phyloP scores from a whole-genome alignment of 176 grass and related monocot genomes.

The Panicum miliaceum region DNA sequence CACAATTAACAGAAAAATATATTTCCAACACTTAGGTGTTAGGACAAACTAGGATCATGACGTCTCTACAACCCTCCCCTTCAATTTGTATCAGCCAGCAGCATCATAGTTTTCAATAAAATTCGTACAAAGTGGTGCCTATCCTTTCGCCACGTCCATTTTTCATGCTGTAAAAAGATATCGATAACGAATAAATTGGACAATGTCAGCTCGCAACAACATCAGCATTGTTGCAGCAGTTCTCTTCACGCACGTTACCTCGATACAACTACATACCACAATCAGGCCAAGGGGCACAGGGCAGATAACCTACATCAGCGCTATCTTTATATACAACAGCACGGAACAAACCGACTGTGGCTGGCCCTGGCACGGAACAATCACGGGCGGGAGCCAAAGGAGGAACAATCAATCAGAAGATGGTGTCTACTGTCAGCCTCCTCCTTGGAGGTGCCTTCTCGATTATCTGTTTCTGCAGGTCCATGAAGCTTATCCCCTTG shows the following conservation, averaged over 20 bases:
- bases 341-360: background rate
- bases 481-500: conserved; percentile 85
- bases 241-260: conserved; percentile 12
- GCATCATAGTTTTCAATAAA: too few species aligned
- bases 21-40: too few species aligned
- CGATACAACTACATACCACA: background rate
- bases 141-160: too few species aligned
- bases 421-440: conserved; percentile 71
- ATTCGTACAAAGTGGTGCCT: too few species aligned
- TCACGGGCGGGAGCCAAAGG: background rate
- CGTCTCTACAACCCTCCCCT: too few species aligned
- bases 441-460: conserved; percentile 76
- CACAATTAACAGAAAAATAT: too few species aligned
- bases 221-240: conserved; percentile 9
- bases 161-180: background rate
- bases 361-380: background rate
- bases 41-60: too few species aligned
- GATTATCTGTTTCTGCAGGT: conserved; percentile 93
- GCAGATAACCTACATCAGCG: too few species aligned
- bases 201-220: conserved; percentile 20
- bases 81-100: too few species aligned
- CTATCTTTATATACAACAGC: conserved; percentile 25
- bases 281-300: background rate
- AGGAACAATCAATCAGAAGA: conserved; percentile 45
- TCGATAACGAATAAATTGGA: conserved; percentile 13